Evolutionary conservation across 345 rosid species (phyloP).

Genomic region (Salix purpurea): DNA sequence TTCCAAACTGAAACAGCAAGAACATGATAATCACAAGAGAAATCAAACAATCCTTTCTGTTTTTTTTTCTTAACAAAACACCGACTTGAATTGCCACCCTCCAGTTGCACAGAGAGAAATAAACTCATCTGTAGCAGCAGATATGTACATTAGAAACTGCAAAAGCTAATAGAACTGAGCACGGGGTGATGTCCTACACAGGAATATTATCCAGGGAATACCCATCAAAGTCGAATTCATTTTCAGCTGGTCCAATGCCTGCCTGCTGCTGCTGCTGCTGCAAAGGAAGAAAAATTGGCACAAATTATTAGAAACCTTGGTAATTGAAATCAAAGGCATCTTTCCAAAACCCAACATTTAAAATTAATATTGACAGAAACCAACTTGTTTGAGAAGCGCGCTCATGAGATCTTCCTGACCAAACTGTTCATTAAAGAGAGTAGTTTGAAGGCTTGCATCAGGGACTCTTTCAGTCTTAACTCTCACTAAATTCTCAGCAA

Average conservation of each 20-base stretch:
- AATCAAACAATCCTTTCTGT: conserved; percentile 8
- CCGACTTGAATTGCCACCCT: conserved; percentile 13
- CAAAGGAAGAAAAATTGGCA: conserved; percentile 14
- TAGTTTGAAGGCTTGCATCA: conserved; percentile 36
- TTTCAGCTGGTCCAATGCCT: conserved; percentile 47
- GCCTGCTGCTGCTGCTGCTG: conserved; percentile 46
- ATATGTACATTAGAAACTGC: conserved; percentile 38
- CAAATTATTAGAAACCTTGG: not conserved
- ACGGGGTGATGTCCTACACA: conserved; percentile 34
- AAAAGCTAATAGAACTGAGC: not conserved
- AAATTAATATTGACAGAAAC: conserved; percentile 7
- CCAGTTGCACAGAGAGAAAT: conserved; percentile 16
- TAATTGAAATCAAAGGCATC: not conserved
- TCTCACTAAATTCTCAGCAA: conserved; percentile 43
- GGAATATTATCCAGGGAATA: conserved; percentile 65
- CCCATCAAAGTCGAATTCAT: conserved; percentile 78
- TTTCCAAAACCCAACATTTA: not conserved
- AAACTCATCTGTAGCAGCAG: conserved; percentile 16
- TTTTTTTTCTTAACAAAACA: not conserved
- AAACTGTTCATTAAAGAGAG: conserved; percentile 51
- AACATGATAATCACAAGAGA: conserved; percentile 30
- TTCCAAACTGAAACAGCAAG: conserved; percentile 13
- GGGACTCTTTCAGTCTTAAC: conserved; percentile 62
- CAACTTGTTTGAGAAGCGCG: conserved; percentile 76
- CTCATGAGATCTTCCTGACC: conserved; percentile 90